Evolutionary conservation across 805 yeast species (phyloP), one percentile per base, ranked within the genome.

Genomic region (Kazachstania martiniae): DNA sequence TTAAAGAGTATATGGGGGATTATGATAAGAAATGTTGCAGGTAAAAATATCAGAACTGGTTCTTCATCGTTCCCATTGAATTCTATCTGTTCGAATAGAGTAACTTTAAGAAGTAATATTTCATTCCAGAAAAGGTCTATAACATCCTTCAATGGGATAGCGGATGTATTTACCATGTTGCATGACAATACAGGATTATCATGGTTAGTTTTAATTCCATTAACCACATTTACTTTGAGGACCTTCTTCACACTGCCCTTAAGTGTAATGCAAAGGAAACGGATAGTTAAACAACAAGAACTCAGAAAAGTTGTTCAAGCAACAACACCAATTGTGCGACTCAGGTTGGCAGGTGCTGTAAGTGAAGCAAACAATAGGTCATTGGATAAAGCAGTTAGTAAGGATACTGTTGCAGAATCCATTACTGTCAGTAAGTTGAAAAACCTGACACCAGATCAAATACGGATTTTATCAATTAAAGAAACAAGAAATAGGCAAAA

Each of bases 161-260:
- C 57, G 8, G 56, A 50, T 18, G 25, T 39, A 1, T 40, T 55
- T 21, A 35, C 45, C 3, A 21, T 35, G 1, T 31, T 72, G 1
- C 89, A 81, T 53, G 56, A 66, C 7, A 34, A 46, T n/a, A 51
- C 75, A 1, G 80, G 81, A 0, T 45, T 87, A 2, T 85, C 94
- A 3, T 87, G 96, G 95, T 74, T 83, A 65, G 70, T 72, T 0
- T 58, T 85, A 24, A 78, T 87, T 8, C 96, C 96, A 0, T 21
- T 74, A 4, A 59, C 81, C 0, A 83, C 95, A 0, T 51, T 86
- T 16, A 59, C 73, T 0, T 52, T 87, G 14, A 66, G 96, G 42
- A 50, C 80, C 0, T 40, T 64, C 2, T 62, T 81, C 53, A 87
- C 95, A 0, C 50, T 85, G 6, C 96, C 96, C 4, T 56, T 87